A percentile compares a stretch with the other conserved stretches of the same genome.
phyloP scores from a whole-genome alignment of 108 stramenopile species.

The Heterococcus sp. region DNA sequence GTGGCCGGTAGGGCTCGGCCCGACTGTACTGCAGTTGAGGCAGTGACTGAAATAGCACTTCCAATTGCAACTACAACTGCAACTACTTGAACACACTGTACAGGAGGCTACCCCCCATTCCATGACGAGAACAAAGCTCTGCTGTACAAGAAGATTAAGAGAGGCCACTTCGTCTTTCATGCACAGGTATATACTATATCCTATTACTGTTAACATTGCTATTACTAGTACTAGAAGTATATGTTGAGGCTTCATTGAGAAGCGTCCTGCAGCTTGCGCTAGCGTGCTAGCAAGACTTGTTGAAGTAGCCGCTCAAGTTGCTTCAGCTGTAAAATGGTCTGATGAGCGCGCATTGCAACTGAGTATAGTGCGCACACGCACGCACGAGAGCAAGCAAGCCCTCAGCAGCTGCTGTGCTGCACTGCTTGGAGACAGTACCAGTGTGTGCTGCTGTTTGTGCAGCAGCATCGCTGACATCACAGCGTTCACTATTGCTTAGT shows the following conservation, averaged over 20 bases:
- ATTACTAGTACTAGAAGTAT: too few species aligned
- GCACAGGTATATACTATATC: background rate
- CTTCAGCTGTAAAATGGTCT: background rate
- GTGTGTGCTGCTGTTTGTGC: background rate
- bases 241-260: background rate
- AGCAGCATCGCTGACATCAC: background rate
- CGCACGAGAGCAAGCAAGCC: too few species aligned
- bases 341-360: too few species aligned
- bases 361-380: too few species aligned
- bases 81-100: constrained; percentile 12
- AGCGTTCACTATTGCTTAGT: background rate
- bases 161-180: constrained; percentile 27
- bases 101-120: constrained; percentile 83
- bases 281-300: background rate
- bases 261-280: background rate
- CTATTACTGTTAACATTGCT: background rate
- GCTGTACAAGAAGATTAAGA: constrained; percentile 70
- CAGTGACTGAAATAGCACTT: background rate
- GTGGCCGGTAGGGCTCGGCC: too few species aligned
- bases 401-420: too few species aligned
- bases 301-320: background rate
- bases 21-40: too few species aligned
- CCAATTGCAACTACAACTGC: background rate
- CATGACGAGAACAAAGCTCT: constrained; percentile 88
- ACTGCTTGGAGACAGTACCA: too few species aligned